Evolutionary conservation across 2,329 filamentous ascomycete species (phyloP).

Genomic region (Phaeosphaeriaceae sp.): DNA sequence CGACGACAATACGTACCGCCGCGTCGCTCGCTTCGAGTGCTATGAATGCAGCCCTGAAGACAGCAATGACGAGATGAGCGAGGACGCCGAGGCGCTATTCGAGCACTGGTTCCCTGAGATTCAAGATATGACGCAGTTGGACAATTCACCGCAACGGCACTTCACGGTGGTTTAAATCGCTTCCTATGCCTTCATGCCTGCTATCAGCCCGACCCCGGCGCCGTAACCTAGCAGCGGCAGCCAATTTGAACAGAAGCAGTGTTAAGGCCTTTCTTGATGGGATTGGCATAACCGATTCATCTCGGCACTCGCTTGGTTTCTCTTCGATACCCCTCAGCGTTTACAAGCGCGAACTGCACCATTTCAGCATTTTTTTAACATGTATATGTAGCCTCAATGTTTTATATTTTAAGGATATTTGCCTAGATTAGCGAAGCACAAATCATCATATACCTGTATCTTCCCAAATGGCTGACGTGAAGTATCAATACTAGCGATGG

Average conservation of each 20-base stretch:
- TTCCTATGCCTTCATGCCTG: neutral
- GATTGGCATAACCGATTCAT: neutral
- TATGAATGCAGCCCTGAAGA: constrained; percentile 41
- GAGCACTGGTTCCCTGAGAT: constrained; percentile 46
- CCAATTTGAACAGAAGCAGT: neutral
- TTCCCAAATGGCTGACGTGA: too few species aligned
- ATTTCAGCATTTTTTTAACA: neutral
- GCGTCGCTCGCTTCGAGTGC: constrained; percentile 46
- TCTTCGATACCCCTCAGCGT: constrained; percentile 1
- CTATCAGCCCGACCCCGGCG: too few species aligned
- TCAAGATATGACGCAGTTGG: constrained; percentile 45
- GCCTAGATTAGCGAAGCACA: too few species aligned
- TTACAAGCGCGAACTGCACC: neutral
- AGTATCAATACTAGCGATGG: neutral
- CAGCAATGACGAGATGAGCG: constrained; percentile 36
- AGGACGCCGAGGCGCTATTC: constrained; percentile 45
- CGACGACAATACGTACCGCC: constrained; percentile 32
- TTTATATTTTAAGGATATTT: too few species aligned
- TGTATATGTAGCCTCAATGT: neutral
- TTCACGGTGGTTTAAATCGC: constrained; percentile 32
- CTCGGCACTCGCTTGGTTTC: neutral
- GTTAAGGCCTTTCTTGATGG: neutral
- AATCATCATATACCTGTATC: neutral
- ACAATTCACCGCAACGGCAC: constrained; percentile 36
- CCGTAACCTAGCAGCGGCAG: neutral